Conservation (phyloP, 345 rosid species). For the Anastatica hierochuntica region DNA sequence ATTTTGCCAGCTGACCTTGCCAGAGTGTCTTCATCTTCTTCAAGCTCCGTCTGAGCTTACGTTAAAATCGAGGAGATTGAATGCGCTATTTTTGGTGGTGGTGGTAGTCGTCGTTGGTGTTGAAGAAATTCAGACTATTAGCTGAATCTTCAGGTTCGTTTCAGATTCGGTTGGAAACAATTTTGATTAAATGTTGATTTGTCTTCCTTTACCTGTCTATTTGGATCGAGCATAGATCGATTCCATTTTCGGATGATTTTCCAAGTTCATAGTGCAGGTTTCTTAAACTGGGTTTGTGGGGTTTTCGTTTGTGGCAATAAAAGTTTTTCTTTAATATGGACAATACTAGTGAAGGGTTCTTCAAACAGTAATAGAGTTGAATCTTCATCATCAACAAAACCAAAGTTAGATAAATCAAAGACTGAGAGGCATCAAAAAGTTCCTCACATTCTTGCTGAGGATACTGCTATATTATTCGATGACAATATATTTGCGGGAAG, state of each 20-base stretch:
- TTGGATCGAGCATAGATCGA: background rate
- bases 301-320: conserved; percentile 32
- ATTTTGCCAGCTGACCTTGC: conserved; percentile 30
- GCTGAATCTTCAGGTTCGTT: conserved; percentile 36
- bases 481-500: conserved; percentile 58
- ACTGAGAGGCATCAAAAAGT: conserved; percentile 47
- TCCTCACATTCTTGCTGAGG: conserved; percentile 55
- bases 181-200: too few species aligned
- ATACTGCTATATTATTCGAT: conserved; percentile 74
- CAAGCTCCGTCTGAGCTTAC: conserved; percentile 32
- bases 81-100: conserved; percentile 25
- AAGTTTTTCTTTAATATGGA: conserved; percentile 30
- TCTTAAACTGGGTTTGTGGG: background rate
- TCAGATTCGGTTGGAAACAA: background rate
- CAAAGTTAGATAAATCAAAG: conserved; percentile 63
- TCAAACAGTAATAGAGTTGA: conserved; percentile 25
- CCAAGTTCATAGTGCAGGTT: background rate
- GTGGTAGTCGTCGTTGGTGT: conserved; percentile 20
- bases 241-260: background rate
- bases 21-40: conserved; percentile 27
- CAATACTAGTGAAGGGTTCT: conserved; percentile 24
- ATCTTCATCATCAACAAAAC: conserved; percentile 35
- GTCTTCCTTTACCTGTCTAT: too few species aligned
- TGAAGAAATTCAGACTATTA: conserved; percentile 23
- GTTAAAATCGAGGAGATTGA: conserved; percentile 35